Conservation (phyloP, 2,329 filamentous ascomycete genomes). For the Lanzia echinophila region DNA sequence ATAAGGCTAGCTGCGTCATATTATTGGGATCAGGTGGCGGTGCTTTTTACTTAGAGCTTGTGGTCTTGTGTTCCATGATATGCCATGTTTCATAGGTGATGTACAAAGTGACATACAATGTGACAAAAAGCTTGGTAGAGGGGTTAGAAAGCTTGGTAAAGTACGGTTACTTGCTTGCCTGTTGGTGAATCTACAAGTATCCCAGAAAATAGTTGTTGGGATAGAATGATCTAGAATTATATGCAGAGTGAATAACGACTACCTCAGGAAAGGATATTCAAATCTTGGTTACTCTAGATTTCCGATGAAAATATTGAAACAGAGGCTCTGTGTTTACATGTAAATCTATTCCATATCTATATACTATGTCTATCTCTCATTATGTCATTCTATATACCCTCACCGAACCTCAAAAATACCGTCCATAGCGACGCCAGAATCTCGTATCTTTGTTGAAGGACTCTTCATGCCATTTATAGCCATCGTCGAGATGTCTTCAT, state of each 20-base stretch:
- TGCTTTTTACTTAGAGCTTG: background rate
- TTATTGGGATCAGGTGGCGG: background rate
- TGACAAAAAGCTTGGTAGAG: slow-evolving; percentile 3
- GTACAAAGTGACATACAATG: background rate
- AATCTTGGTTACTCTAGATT: too few species aligned
- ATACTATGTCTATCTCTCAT: background rate
- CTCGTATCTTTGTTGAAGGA: slow-evolving; percentile 19
- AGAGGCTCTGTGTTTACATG: too few species aligned
- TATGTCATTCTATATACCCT: background rate
- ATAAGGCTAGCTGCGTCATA: too few species aligned
- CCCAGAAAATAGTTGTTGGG: too few species aligned
- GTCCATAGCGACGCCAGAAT: slow-evolving; percentile 19
- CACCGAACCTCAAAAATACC: background rate
- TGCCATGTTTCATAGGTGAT: background rate
- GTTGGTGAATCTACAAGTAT: too few species aligned
- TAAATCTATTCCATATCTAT: too few species aligned
- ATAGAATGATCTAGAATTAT: too few species aligned
- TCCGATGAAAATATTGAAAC: too few species aligned
- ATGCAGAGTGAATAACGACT: too few species aligned
- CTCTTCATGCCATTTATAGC: slow-evolving; percentile 14
- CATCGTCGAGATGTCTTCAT: background rate
- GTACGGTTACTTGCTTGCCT: too few species aligned
- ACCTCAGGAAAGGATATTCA: too few species aligned
- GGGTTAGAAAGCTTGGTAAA: background rate
- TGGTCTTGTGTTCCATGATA: background rate